Evolutionary conservation across 2,329 filamentous ascomycete genomes (phyloP), one percentile per base, ranked within the genome.

Genomic region (Phoma sp.): DNA sequence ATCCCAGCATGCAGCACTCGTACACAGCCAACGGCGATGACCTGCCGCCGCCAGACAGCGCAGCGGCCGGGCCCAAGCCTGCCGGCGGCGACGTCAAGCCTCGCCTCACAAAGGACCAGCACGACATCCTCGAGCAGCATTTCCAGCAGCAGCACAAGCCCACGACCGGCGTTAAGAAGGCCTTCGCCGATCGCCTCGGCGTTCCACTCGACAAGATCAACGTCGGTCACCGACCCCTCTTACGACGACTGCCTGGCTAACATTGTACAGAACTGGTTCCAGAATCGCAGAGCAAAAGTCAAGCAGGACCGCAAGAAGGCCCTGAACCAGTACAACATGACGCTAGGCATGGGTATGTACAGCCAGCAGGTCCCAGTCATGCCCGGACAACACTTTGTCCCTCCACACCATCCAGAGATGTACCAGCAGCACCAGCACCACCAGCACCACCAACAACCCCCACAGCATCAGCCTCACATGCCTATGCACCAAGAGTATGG

Each of bases 151-250:
- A 81, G 66, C 70, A 73, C 58, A 82, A 82, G 71, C 80, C 80
- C 25, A 80, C 74, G 60, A 82, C 80, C 30, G 76, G 69, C 65
- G 77, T 75, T 33, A 82, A 82, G 69, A 81, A 81, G 69, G 74
- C 74, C 36, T 81, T 81, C 55, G 80, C 80, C 34, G 75, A 80
- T 54, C 65, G 67, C 17, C 71, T 82, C 23, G 74, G 75, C 40
- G 79, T 82, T 23, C 78, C 80, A 29, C 68, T 82, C 51, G 80
- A 82, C 68, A 82, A 82, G 72, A 79, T 82, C 68, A 82, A 82
- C 59, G 80, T 81, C 66, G 69, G 79, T 77, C 17, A n/a, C 45
- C n/a, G 15, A 17, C 14, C n/a, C n/a, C 28, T 33, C 10, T 28
- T 23, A 30, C 17, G 29, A 25, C 12, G 18, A 17, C 15, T 18